These are phyloP conservation scores for Cyclotella choctawhatcheeana DNA, from an alignment of 108 stramenopile genomes.

Conservation along the genomic window DNA sequence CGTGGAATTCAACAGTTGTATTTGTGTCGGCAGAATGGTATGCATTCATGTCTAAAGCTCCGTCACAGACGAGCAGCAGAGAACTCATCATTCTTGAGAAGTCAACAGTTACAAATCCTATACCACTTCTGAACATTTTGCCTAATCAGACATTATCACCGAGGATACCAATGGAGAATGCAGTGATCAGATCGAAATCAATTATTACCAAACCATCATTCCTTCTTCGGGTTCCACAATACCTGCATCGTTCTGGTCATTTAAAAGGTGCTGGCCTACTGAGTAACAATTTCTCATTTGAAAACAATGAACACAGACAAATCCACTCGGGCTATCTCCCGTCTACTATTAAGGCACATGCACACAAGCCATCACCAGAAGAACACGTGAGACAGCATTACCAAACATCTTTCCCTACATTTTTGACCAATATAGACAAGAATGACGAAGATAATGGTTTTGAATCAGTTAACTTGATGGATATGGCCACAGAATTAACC, in stretches of 20 bases:
- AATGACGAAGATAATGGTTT: not conserved
- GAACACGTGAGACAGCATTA: not conserved
- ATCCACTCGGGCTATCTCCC: too few species aligned
- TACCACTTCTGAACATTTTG: not conserved
- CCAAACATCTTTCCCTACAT: not conserved
- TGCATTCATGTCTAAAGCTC: not conserved
- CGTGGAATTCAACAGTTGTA: slow-evolving; percentile 5
- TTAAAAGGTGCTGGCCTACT: too few species aligned
- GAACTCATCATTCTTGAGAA: not conserved
- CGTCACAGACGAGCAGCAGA: not conserved
- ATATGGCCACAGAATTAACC: slow-evolving; percentile 4
- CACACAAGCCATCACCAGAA: too few species aligned
- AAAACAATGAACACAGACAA: not conserved
- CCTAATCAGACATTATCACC: not conserved
- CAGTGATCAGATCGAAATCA: not conserved
- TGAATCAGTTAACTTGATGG: slow-evolving; percentile 15
- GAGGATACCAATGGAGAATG: not conserved
- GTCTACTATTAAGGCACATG: too few species aligned
- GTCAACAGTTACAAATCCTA: not conserved
- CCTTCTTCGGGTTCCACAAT: not conserved
- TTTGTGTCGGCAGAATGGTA: not conserved
- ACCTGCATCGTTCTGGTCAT: not conserved
- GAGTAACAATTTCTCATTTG: not conserved
- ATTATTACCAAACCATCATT: not conserved
- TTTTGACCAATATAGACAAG: not conserved